Percentiles rank a stretch among this genome's conserved stretches.
phyloP scores from a whole-genome alignment of 2,329 filamentous ascomycete genomes.

The Colletotrichum sp. region DNA sequence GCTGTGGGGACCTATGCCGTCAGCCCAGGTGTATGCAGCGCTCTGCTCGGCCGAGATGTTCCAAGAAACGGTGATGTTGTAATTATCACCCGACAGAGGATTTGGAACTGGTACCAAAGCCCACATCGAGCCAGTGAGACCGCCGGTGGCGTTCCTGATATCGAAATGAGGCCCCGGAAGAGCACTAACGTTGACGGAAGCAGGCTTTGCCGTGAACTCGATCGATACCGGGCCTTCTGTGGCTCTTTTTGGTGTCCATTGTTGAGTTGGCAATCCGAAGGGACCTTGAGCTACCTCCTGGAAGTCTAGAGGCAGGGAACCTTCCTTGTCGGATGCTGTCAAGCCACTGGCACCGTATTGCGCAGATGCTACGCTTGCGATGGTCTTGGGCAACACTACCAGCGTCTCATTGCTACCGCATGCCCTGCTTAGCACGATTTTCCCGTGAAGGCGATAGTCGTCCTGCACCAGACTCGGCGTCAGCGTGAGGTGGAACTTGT shows the following conservation, averaged over 20 bases:
- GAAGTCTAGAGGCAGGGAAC: constrained; percentile 6
- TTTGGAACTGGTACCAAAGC: background rate
- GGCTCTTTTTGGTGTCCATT: background rate
- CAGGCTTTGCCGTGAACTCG: background rate
- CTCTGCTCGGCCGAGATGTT: background rate
- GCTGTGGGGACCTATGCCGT: background rate
- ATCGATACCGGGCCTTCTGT: background rate
- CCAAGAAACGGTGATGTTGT: background rate
- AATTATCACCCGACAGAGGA: background rate
- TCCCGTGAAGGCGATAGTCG: background rate
- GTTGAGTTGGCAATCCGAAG: background rate
- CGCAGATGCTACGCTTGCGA: background rate
- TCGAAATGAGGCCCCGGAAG: constrained; percentile 1
- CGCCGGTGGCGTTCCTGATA: background rate
- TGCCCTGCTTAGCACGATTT: background rate
- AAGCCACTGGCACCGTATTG: background rate
- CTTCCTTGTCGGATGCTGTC: background rate
- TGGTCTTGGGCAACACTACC: background rate
- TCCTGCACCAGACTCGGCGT: background rate
- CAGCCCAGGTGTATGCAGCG: background rate
- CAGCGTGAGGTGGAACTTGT: background rate
- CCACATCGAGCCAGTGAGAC: constrained; percentile 1
- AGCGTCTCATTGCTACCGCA: background rate
- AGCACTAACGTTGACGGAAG: background rate
- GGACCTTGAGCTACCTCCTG: background rate